phyloP scores from a whole-genome alignment of 495 filamentous ascomycete genomes.

The Letharia columbiana region DNA sequence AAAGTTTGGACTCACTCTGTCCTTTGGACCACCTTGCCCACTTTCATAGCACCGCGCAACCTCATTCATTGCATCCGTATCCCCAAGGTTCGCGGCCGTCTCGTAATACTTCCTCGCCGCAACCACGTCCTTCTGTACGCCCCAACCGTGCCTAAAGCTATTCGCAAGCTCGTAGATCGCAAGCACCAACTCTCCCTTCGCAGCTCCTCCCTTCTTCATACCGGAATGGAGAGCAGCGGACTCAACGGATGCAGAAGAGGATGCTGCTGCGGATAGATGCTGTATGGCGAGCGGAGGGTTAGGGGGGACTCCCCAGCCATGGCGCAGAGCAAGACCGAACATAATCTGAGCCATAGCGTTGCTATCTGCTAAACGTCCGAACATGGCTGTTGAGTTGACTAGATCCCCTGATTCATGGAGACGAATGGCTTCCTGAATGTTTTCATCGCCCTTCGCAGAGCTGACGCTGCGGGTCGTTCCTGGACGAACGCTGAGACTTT shows the following conservation, averaged over 20 bases:
- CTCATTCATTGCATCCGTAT: constrained; percentile 97
- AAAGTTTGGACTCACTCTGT: constrained; percentile 65
- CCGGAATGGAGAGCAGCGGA: constrained; percentile 72
- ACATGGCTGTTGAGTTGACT: constrained; percentile 69
- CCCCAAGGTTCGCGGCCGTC: constrained; percentile 89
- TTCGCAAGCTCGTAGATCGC: constrained; percentile 92
- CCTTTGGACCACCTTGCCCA: constrained; percentile 90
- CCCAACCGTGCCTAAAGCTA: constrained; percentile 95
- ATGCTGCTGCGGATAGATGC: constrained; percentile 83
- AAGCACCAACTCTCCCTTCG: constrained; percentile 95
- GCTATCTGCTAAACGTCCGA: constrained; percentile 79
- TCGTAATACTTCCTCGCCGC: constrained; percentile 95
- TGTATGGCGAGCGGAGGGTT: constrained; percentile 64
- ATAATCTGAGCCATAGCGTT: constrained; percentile 94
- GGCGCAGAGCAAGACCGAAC: constrained; percentile 86
- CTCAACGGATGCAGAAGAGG: constrained; percentile 81
- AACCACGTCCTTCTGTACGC: constrained; percentile 75
- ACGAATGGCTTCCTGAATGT: constrained; percentile 92
- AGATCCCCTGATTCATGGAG: constrained; percentile 70
- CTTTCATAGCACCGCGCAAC: constrained; percentile 92
- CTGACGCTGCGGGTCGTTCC: constrained; percentile 28
- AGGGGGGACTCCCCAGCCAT: constrained; percentile 83
- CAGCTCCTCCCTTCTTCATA: constrained; percentile 84
- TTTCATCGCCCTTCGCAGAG: constrained; percentile 44
- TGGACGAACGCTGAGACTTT: constrained; percentile 11